Evolutionary conservation across 202 grass and related monocot genomes (phyloP), one percentile per base, ranked within the genome.

Genomic region (Bolboschoenoplectus hybrid): DNA sequence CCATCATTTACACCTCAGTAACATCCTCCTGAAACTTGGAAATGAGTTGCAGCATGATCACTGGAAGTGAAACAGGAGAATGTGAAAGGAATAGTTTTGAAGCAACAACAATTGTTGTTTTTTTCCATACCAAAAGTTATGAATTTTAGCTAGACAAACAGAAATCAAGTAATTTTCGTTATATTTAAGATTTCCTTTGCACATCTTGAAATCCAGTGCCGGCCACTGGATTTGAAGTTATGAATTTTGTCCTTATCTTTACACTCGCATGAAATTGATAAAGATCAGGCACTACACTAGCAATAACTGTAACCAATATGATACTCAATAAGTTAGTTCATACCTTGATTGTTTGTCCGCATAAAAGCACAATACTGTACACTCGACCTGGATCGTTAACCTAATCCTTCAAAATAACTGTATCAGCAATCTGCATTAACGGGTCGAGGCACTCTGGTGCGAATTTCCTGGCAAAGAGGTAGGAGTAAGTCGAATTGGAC

Each of bases 401-500:
- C 87, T 91, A 95, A 90, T 98, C 93, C 43, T 87, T 91, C 75
- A 98, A 90, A 82, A 98, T 93, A 83, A 92, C 90, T 7, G 83
- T 79, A 67, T 94, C 86, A 0, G 87, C 91, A 51, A 98, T 93
- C 87, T 91, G 61, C 89, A 98, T 91, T 77, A 98, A 78, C 4
- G 93, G 96, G 39, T 92, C 36, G 47, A 98, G 87, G 87, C 91
- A 95, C 61, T 95, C 93, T 0, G 93, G 91, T 3, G 93, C 75
- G 68, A 98, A 98, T 69, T 98, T 98, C 20, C 96, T 90, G 36
- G 93, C 96, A 5, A 98, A 98, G 89, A 95, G 91, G 73, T 94
- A 95, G 0, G 93, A 91, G 38, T 94, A 93, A 9, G 87, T 86
- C 0, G 77, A 90, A 80, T 98, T 98, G 0, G 93, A 98, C 74